Base-by-base conservation (phyloP, 2,329 filamentous ascomycete species). In the Verruconis gallopava region DNA sequence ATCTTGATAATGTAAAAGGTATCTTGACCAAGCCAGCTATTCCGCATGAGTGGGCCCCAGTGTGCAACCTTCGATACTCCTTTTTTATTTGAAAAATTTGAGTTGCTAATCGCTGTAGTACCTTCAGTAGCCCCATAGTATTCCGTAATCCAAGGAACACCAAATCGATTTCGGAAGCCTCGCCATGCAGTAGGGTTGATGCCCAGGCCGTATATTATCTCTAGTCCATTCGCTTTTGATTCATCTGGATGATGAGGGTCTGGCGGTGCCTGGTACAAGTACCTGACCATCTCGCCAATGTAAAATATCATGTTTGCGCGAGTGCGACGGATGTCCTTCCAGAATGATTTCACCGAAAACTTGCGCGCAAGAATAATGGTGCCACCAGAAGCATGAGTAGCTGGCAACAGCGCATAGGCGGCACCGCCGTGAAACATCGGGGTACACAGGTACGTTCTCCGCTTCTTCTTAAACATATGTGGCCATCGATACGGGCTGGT, bases 21-120 rank as follows among this genome's bases (percentile, higher is more conserved):
- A 19, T 38, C 11, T 19, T 15, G 19, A n/a, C n/a, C 12, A 17
- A 19, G 9, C 13, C 37, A 12, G 11, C 13, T 32, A 32, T 13
- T 32, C 11, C 13, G 12, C 11, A 38, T 38, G 14, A 38, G 37
- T 21, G 37, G 37, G 21, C 37, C 37, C 37, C 19, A 37, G n/a
- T 19, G n/a, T 9, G 34, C 34, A 9, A 37, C 34, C n/a, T 37
- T 14, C n/a, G n/a, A 14, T 6, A 37, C 34, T 9, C 34, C 34
- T 19, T 37, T 19, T 9, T 37, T 19, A 15, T 37, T 37, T 15
- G 34, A 37, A 9, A 9, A 9, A 21, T 21, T 11, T 11, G 11
- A 38, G 19, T 38, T 38, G 37, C 18, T 38, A 11, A 38, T 9
- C 11, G 13, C 11, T 13, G 19, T 15, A 13, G 19, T 38, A 19